Base-by-base conservation (phyloP, 2,329 filamentous ascomycete species). In the Colletotrichum theobromicola region DNA sequence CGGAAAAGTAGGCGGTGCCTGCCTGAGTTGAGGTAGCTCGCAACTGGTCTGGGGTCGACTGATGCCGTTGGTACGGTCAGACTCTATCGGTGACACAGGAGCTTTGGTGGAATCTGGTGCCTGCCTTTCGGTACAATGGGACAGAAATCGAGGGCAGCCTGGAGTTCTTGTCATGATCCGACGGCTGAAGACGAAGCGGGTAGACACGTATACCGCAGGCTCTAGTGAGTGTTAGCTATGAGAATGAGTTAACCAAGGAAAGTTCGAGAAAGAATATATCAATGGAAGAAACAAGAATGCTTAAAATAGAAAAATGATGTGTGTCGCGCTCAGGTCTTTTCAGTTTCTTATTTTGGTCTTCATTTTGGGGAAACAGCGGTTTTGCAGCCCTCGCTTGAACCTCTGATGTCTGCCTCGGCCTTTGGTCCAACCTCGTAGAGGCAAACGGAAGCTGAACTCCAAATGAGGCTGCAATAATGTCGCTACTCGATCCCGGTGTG, bases 251-350 rank as follows among this genome's bases (percentile, higher is more conserved):
- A n/a, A 61, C 12, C 26, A 61, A 15, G 42, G 34, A 28, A 50
- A 26, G 28, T 42, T 53, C 53, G 37, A 24, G 26, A 55, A 58
- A 42, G 46, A 15, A 42, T 53, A 53, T 16, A 26, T 32, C 8
- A 30, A 24, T 18, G 7, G 15, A 34, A 57, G 32, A 34, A 32
- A 58, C 30, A 55, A 62, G 34, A 26, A 24, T 37, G 16, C 26
- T 13, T n/a, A 57, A 50, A 26, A 50, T 34, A 26, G 21, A 24
- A 24, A 12, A 50, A 58, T 15, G 9, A 35, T 50, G 42, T 50
- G 26, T 72, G 77, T 75, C 16, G 76, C 78, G 77, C 88, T 94
- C 93, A 94, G 93, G 89, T 94, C 92, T 94, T 94, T 94, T 93
- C 91, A 94, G 91, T 93, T 90, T 88, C 57, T 61, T 50, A n/a